phyloP scores from a whole-genome alignment of 805 yeast genomes.

The Clavispora fructus region DNA sequence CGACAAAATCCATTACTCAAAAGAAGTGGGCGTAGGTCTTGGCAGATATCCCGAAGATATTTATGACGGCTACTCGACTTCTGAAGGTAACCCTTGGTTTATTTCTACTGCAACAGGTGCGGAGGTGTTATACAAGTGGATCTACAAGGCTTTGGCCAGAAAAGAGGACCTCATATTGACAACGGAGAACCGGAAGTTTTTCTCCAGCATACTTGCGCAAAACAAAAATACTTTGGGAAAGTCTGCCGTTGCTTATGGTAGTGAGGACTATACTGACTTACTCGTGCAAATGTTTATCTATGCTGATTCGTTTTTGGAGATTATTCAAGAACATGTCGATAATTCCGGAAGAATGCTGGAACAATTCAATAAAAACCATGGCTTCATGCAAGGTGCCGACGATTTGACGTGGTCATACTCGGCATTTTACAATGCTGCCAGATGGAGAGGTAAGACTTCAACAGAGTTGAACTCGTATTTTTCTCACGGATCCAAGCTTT shows the following conservation, averaged over 20 bases:
- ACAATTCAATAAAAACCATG: conserved; percentile 76
- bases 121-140: conserved; percentile 53
- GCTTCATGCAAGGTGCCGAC: conserved; percentile 83
- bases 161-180: conserved; percentile 42
- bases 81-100: conserved; percentile 94
- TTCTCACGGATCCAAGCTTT: neutral
- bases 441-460: conserved; percentile 51
- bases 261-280: conserved; percentile 43
- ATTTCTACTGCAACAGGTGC: conserved; percentile 68
- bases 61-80: conserved; percentile 66
- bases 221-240: conserved; percentile 10
- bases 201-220: conserved; percentile 22
- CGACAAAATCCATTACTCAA: conserved; percentile 30
- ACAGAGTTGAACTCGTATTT: neutral
- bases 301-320: conserved; percentile 63
- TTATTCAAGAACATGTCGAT: conserved; percentile 56
- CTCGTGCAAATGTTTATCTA: conserved; percentile 44
- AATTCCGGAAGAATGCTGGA: conserved; percentile 74
- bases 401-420: conserved; percentile 90
- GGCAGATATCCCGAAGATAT: conserved; percentile 94
- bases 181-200: conserved; percentile 24
- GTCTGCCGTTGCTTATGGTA: conserved; percentile 28
- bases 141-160: conserved; percentile 38
- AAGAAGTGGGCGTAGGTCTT: conserved; percentile 53
- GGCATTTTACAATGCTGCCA: conserved; percentile 63